phyloP scores from a whole-genome alignment of 2,329 filamentous ascomycete genomes.

The Trichoderma semiorbis region DNA sequence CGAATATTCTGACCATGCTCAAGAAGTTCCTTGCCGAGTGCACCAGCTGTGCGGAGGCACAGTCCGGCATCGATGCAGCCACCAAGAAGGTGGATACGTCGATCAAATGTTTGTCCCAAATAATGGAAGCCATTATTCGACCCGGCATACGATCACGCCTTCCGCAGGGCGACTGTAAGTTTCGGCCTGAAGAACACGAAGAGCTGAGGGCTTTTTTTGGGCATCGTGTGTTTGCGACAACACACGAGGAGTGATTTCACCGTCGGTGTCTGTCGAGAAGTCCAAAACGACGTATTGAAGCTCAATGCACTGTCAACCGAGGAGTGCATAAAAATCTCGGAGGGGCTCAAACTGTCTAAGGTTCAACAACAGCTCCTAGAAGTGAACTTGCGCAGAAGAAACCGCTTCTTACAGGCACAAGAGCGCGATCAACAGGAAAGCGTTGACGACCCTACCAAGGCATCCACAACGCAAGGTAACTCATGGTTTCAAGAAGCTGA shows the following conservation, averaged over 20 bases:
- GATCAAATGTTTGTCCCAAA: rapidly evolving
- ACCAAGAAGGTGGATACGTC: background rate
- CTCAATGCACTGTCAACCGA: background rate
- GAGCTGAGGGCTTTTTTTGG: background rate
- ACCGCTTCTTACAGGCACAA: background rate
- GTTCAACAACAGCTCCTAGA: background rate
- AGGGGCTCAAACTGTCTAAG: background rate
- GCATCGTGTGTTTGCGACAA: background rate
- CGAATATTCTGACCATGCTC: background rate
- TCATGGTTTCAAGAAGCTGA: background rate
- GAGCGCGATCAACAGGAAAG: background rate
- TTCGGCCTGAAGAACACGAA: background rate
- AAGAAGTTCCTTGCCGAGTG: background rate
- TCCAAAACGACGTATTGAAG: background rate
- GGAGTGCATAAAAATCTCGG: background rate
- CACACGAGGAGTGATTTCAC: background rate
- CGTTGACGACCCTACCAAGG: background rate
- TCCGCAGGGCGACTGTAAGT: background rate
- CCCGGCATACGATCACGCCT: background rate
- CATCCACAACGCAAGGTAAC: background rate
- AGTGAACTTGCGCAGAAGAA: background rate
- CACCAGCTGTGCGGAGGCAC: background rate
- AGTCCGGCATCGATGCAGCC: background rate
- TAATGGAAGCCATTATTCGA: background rate
- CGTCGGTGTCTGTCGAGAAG: too few species aligned